These are phyloP conservation scores for Golovinomyces cichoracearum DNA, from an alignment of 2,329 filamentous ascomycete species.

Conservation along the genomic window DNA sequence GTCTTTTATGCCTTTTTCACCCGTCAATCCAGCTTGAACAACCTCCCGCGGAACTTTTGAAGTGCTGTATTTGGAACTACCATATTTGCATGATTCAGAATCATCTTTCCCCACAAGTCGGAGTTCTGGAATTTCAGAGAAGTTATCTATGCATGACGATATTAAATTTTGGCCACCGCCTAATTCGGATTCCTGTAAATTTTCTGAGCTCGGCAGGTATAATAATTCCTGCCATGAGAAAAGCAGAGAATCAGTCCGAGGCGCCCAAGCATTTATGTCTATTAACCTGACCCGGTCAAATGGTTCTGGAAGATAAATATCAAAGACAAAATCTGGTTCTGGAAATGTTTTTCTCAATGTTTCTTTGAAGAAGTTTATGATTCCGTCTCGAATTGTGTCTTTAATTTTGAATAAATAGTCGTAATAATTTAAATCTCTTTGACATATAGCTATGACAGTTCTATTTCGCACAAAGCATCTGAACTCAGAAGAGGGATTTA, in stretches of 20 bases:
- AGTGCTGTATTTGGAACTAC: slow-evolving; percentile 67
- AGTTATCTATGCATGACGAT: slow-evolving; percentile 21
- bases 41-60: slow-evolving; percentile 90
- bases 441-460: slow-evolving; percentile 55
- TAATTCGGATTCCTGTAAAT: slow-evolving; percentile 22
- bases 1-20: slow-evolving; percentile 54
- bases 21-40: slow-evolving; percentile 41
- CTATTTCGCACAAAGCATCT: slow-evolving; percentile 77
- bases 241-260: slow-evolving; percentile 61
- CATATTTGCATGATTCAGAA: slow-evolving; percentile 68
- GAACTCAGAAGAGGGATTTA: slow-evolving; percentile 82
- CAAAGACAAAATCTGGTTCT: slow-evolving; percentile 64
- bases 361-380: slow-evolving; percentile 51
- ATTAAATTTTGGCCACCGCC: slow-evolving; percentile 10
- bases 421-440: slow-evolving; percentile 77
- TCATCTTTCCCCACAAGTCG: slow-evolving; percentile 62
- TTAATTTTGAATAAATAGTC: slow-evolving; percentile 46
- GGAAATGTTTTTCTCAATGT: slow-evolving; percentile 54
- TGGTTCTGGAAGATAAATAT: slow-evolving; percentile 65
- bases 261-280: slow-evolving; percentile 88
- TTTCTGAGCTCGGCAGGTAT: slow-evolving; percentile 35
- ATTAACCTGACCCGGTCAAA: slow-evolving; percentile 40
- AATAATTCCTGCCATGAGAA: slow-evolving; percentile 81
- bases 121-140: slow-evolving; percentile 44
- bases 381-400: slow-evolving; percentile 37